Evolutionary conservation across 2,329 filamentous ascomycete species (phyloP).

Genomic region (Fusarium algeriense): DNA sequence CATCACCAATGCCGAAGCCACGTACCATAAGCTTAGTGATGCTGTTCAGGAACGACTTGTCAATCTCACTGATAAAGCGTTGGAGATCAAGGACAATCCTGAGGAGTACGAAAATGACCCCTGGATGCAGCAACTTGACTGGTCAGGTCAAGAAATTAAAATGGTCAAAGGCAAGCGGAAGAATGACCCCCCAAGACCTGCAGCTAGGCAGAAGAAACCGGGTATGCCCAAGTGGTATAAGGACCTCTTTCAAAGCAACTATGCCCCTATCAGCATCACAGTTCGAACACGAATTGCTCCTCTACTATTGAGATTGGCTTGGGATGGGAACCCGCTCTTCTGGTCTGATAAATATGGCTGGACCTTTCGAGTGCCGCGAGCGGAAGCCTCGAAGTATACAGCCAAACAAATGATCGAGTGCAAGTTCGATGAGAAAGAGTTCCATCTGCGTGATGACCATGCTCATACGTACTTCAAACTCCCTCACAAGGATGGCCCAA

Average conservation of each 20-base stretch:
- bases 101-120: slow-evolving; percentile 82
- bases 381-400: slow-evolving; percentile 73
- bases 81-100: slow-evolving; percentile 77
- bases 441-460: slow-evolving; percentile 73
- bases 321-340: slow-evolving; percentile 89
- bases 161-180: slow-evolving; percentile 95
- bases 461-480: slow-evolving; percentile 86
- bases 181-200: slow-evolving; percentile 79
- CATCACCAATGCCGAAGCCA: slow-evolving; percentile 84
- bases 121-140: slow-evolving; percentile 94
- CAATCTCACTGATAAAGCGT: slow-evolving; percentile 79
- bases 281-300: slow-evolving; percentile 91
- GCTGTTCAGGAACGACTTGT: slow-evolving; percentile 83
- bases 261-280: slow-evolving; percentile 78
- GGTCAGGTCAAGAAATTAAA: slow-evolving; percentile 91
- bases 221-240: slow-evolving; percentile 98
- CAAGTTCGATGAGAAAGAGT: slow-evolving; percentile 82
- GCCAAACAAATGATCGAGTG: slow-evolving; percentile 79
- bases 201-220: slow-evolving; percentile 88
- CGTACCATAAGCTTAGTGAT: slow-evolving; percentile 80
- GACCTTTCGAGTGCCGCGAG: slow-evolving; percentile 82
- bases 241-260: slow-evolving; percentile 80
- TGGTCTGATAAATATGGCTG: slow-evolving; percentile 96
- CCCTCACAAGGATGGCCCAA: slow-evolving; percentile 94
- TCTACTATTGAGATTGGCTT: slow-evolving; percentile 83